phyloP scores from a whole-genome alignment of 345 rosid species.

The Eucalyptus dawsonii region DNA sequence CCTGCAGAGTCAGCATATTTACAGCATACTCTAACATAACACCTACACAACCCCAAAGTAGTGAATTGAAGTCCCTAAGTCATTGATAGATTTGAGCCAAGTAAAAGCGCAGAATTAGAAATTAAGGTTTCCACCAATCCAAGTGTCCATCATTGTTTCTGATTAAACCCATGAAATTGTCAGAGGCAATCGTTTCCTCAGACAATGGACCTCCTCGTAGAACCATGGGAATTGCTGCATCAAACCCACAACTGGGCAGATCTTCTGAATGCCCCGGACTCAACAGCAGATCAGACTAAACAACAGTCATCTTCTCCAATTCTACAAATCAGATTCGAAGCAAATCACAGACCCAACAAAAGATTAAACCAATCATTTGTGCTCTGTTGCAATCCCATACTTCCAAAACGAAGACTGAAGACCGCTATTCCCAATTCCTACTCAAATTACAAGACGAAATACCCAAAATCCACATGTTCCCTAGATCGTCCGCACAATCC shows the following conservation, averaged over 20 bases:
- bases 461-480: background rate
- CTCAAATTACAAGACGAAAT: fast-evolving
- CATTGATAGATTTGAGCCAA: background rate
- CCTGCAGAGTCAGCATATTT: background rate
- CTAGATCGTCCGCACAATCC: background rate
- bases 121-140: background rate
- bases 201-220: background rate
- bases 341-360: background rate
- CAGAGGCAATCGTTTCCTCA: background rate
- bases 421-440: background rate
- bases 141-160: background rate
- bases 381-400: background rate
- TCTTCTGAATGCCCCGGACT: background rate
- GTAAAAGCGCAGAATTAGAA: background rate
- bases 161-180: background rate
- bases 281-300: background rate
- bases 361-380: fast-evolving
- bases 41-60: background rate
- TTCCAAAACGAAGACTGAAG: fast-evolving
- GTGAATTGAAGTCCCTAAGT: background rate
- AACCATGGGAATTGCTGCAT: fast-evolving
- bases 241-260: background rate
- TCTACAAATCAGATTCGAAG: background rate
- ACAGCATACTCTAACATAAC: background rate
- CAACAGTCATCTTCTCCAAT: background rate